These are phyloP conservation scores for Tylopilus microsporus DNA, from an alignment of 1,284 basidiomycete genomes.

Conservation along the genomic window DNA sequence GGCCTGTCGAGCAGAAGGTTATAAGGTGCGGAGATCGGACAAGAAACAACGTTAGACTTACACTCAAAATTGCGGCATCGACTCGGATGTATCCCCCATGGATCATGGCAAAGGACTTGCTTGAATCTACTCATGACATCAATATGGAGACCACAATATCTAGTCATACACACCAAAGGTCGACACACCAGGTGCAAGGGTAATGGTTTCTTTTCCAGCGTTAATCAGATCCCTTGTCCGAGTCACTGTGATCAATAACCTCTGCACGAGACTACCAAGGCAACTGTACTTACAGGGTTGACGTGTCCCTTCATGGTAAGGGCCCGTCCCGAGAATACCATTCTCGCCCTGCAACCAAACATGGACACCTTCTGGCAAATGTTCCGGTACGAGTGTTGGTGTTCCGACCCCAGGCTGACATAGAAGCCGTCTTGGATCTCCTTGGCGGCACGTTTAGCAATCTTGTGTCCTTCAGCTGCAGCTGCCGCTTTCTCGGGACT, in stretches of 20 bases:
- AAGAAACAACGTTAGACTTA: slow-evolving; percentile 30
- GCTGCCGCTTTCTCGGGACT: slow-evolving; percentile 52
- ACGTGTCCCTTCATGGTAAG: slow-evolving; percentile 84
- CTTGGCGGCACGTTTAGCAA: slow-evolving; percentile 34
- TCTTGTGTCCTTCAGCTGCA: slow-evolving; percentile 38
- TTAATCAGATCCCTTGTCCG: slow-evolving; percentile 78
- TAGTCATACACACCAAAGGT: slow-evolving; percentile 66
- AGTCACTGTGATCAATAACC: neutral
- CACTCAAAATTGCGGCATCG: slow-evolving; percentile 84
- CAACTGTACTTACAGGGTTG: slow-evolving; percentile 65
- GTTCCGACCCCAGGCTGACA: slow-evolving; percentile 82
- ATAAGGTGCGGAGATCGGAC: neutral
- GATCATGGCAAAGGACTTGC: slow-evolving; percentile 94
- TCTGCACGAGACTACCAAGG: neutral
- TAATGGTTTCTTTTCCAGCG: slow-evolving; percentile 95
- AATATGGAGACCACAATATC: neutral
- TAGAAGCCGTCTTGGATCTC: slow-evolving; percentile 90
- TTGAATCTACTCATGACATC: slow-evolving; percentile 54
- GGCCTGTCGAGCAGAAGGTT: slow-evolving; percentile 49
- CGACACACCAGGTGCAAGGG: slow-evolving; percentile 86
- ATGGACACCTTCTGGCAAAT: slow-evolving; percentile 70
- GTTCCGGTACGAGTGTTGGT: slow-evolving; percentile 82
- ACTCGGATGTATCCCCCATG: slow-evolving; percentile 80
- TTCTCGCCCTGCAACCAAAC: slow-evolving; percentile 96
- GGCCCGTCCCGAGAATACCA: slow-evolving; percentile 92